Evolutionary conservation across 768 basidiomycete species (phyloP), one percentile per base, ranked within the genome.

Genomic region (Termitomyces sp.): DNA sequence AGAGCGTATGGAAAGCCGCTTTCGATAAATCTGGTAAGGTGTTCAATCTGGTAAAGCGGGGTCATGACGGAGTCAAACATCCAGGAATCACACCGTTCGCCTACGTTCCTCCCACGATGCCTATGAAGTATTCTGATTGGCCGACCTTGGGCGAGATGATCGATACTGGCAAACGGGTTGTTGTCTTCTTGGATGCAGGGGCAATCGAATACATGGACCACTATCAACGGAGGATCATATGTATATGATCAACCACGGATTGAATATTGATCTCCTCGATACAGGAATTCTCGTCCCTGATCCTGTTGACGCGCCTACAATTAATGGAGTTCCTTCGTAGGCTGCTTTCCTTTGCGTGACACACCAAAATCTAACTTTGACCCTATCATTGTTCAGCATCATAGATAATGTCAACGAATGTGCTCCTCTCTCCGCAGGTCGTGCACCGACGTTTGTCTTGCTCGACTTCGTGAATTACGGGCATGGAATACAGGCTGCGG

Each of bases 81-180:
- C 6, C 12, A 79, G 79, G 78, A 1, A 76, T 81, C 18, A 73
- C 77, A 1, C 71, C 75, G 0, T 60, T 77, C 18, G 76, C 79
- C 2, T 88, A 82, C 61, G 76, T 82, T 5, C 87, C 86, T 0
- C 76, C 82, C 0, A 66, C 73, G 0, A 63, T 78, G 0, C 75
- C 79, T 0, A 68, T 82, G 57, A 73, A 73, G 36, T 67, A 73
- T 18, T 67, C 71, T 13, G 75, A 81, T 49, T 90, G 87, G 86
- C 87, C 87, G 1, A 86, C 85, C 0, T 71, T 89, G 5, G 82
- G 84, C 1, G 69, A 80, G n/a, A 70, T 89, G 68, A 83, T 88
- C 57, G 80, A 84, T 66, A 74, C 68, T 40, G 83, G 82, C 5
- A 85, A 79, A 64, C 77, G 82, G 5, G 79, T 89, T 5, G 76